Conservation (phyloP, 768 basidiomycete species). For the Russula vinacea region DNA sequence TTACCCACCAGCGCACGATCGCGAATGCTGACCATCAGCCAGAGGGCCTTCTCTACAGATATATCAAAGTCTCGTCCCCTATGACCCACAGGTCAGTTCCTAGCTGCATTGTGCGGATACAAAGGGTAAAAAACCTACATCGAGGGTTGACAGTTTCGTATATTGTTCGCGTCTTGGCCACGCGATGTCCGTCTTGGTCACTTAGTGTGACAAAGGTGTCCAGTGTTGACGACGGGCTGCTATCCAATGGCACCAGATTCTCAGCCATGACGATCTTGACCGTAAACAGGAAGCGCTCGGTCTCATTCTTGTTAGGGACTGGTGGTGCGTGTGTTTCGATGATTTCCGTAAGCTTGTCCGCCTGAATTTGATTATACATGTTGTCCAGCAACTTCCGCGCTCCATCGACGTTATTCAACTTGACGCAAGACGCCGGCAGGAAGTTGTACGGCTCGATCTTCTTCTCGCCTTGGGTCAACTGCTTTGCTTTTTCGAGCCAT, state of each 20-base stretch:
- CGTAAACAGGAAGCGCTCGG: conserved; percentile 78
- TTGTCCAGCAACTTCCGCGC: conserved; percentile 88
- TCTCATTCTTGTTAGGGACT: conserved; percentile 65
- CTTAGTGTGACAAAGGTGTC: conserved; percentile 95
- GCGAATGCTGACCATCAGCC: conserved; percentile 94
- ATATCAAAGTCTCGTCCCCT: conserved; percentile 99
- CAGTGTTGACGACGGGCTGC: conserved; percentile 70
- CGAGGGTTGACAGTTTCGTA: conserved; percentile 89
- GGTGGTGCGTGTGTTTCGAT: conserved; percentile 59
- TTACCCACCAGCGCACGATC: conserved; percentile 89
- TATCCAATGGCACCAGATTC: conserved; percentile 73
- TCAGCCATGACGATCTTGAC: conserved; percentile 94
- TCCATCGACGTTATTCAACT: conserved; percentile 95
- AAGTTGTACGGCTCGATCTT: conserved; percentile 96
- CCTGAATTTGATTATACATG: conserved; percentile 89
- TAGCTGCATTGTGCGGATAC: neutral
- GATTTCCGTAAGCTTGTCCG: conserved; percentile 75
- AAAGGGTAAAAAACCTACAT: conserved; percentile 51
- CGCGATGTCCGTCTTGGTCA: conserved; percentile 82
- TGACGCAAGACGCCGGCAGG: conserved; percentile 89
- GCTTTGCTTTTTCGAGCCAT: conserved; percentile 82
- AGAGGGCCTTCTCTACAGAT: conserved; percentile 88
- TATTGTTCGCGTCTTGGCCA: conserved; percentile 94
- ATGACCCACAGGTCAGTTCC: conserved; percentile 13
- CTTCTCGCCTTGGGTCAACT: conserved; percentile 79